Base-by-base conservation (phyloP, 2,329 filamentous ascomycete species). In the Pleomassaria siparia region DNA sequence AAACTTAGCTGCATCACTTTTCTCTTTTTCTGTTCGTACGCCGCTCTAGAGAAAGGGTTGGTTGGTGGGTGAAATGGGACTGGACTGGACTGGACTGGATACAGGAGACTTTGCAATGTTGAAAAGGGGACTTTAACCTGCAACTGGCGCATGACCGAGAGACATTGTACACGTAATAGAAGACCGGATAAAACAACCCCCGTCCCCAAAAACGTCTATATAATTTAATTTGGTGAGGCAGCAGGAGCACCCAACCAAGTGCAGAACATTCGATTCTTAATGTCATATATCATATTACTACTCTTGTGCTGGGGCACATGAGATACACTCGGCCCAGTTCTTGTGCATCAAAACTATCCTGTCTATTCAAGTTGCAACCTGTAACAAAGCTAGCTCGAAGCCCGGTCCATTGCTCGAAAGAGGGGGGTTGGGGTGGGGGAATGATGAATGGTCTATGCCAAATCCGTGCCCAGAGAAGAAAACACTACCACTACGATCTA, bases 1-100 rank as follows among this genome's bases (percentile, higher is more conserved):
- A 24, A 49, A 22, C n/a, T 35, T 30, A 24, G 55, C 56, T 42
- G 50, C 53, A 51, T 29, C 36, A 35, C 44, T 18, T 46, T 16
- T 9, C 18, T 26, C 22, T 26, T 20, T 30, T 45, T 21, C 22
- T 35, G 9, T 26, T 37, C 13, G 32, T 46, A 26, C 21, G 43
- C 22, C 24, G 37, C 44, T 55, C 56, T 40, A 16, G 32, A 18
- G 6, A 7, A 13, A 6, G 32, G 32, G 32, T 7, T 35, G 32
- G 32, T 20, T 13, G n/a, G 16, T 11, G 16, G 4, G 20, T 35
- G 32, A 35, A n/a, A 9, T 28, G 46, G 20, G 35, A 44, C 28
- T n/a, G n/a, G n/a, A n/a, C n/a, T n/a, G n/a, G n/a, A n/a, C n/a
- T n/a, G n/a, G n/a, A n/a, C n/a, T n/a, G n/a, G n/a, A n/a, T n/a